Percentiles rank a stretch among this genome's conserved stretches.
phyloP scores from a whole-genome alignment of 495 filamentous ascomycete species.

The Penicillium ucsense region DNA sequence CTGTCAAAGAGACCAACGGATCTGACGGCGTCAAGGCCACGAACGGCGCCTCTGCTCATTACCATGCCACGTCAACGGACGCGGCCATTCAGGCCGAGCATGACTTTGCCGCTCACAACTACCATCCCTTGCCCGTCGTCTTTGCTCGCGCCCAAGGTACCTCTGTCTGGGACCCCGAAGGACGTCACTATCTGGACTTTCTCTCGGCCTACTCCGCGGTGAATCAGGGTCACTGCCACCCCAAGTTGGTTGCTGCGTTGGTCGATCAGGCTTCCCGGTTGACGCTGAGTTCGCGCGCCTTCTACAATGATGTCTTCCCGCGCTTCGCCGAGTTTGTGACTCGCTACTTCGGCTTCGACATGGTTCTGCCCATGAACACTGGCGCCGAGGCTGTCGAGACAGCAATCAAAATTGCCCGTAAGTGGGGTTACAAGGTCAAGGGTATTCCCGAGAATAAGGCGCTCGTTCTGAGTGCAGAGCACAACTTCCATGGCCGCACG shows the following conservation, averaged over 20 bases:
- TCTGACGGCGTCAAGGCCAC: constrained; percentile 20
- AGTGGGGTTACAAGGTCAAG: constrained; percentile 99
- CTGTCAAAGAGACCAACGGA: constrained; percentile 28
- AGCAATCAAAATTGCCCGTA: constrained; percentile 91
- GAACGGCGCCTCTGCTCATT: constrained; percentile 36
- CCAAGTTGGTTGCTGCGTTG: constrained; percentile 82
- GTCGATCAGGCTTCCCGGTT: constrained; percentile 82
- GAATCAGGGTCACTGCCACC: constrained; percentile 98
- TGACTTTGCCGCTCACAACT: constrained; percentile 91
- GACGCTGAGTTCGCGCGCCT: constrained; percentile 89
- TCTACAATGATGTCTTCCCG: constrained; percentile 99
- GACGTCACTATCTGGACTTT: constrained; percentile 94
- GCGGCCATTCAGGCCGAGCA: constrained; percentile 73
- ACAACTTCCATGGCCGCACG: constrained; percentile 96
- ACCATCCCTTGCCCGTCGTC: constrained; percentile 92
- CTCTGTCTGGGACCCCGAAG: constrained; percentile 95
- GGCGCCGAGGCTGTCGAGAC: constrained; percentile 99
- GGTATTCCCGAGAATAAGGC: constrained; percentile 78
- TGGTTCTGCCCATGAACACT: constrained; percentile 99
- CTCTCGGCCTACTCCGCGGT: constrained; percentile 96
- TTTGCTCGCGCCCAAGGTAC: constrained; percentile 75
- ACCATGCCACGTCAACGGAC: constrained; percentile 74
- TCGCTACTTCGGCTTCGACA: constrained; percentile 85
- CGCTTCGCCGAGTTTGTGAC: constrained; percentile 91
- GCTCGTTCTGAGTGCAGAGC: constrained; percentile 69